Base-by-base conservation (phyloP, 1,284 basidiomycete species). In the Volvariella volvacea region DNA sequence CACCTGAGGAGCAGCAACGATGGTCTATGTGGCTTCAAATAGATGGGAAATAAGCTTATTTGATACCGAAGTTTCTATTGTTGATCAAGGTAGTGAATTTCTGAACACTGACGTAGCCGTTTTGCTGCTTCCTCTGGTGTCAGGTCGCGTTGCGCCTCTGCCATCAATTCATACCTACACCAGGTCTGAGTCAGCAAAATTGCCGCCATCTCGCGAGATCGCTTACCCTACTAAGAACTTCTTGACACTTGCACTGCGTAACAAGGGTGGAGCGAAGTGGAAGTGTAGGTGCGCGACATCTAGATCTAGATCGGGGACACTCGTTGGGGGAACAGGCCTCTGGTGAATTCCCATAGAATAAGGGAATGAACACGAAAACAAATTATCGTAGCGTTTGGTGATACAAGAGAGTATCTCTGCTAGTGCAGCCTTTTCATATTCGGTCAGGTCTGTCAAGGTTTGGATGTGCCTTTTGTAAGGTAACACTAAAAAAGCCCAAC, bases 301-400 rank as follows among this genome's bases (percentile, higher is more conserved):
- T 36, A 67, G 71, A 16, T 73, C 67, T 31, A 72, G 67, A 21
- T 67, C 62, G 9, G 7, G n/a, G 32, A 56, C 56, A 22, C 58
- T 55, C 1, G 57, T 33, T 3, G 47, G 40, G 4, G 28, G 50
- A 50, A 80, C 63, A 1, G 90, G 88, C 2, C 78, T 76, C 63
- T 90, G 94, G 63, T 88, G 92, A 38, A 97, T 74, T 33, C 92
- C 93, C 92, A 97, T 95, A n/a, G 89, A 93, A 61, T 97, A 97
- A 0, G 93, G 87, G 66, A 97, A 97, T 0, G 90, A 88, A 59
- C 88, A 88, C 9, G 66, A 71, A 64, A 91, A 90, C 21, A 94
- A 67, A 59, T 93, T 92, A 61, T 94, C 92, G 57, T 92, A 93
- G 47, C 83, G 76, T 46, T 79, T 78, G 3, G 89, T 85, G 31